A percentile compares a stretch with the other conserved stretches of the same genome.
Evolutionary conservation across 2,329 filamentous ascomycete genomes (phyloP).

Genomic region (Clarireedia sp.): DNA sequence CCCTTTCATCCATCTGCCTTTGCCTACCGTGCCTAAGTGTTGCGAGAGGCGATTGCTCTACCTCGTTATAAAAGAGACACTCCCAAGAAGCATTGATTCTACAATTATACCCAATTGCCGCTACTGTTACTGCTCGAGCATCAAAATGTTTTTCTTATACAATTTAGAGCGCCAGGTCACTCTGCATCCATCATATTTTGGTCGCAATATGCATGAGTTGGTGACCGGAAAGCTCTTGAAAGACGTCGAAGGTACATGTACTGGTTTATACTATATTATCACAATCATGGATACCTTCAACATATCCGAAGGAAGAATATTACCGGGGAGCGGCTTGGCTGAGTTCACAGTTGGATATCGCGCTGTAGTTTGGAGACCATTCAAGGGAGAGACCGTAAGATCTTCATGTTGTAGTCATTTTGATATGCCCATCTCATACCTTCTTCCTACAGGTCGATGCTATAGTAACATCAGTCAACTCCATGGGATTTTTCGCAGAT

Average conservation of each 20-base stretch:
- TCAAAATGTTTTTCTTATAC: conserved; percentile 90
- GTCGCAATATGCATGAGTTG: conserved; percentile 84
- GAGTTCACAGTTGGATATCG: conserved; percentile 94
- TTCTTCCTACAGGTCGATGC: conserved; percentile 67
- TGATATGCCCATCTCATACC: conserved; percentile 16
- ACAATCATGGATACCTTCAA: conserved; percentile 96
- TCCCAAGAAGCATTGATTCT: background rate
- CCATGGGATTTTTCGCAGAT: conserved; percentile 83
- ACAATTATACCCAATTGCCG: background rate
- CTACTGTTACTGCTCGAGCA: background rate
- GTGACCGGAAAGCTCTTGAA: conserved; percentile 83
- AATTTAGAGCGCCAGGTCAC: conserved; percentile 92
- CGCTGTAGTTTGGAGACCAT: conserved; percentile 94
- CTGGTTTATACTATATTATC: conserved; percentile 94
- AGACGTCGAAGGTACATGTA: conserved; percentile 92
- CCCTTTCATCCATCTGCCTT: background rate
- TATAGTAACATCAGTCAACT: conserved; percentile 83
- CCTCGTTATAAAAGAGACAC: background rate
- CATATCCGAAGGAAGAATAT: conserved; percentile 85
- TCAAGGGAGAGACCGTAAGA: conserved; percentile 92
- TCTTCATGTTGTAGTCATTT: background rate
- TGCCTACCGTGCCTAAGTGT: background rate
- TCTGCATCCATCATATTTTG: conserved; percentile 95
- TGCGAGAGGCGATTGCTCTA: background rate
- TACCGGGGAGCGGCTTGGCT: conserved; percentile 83